A percentile compares a stretch with the other conserved stretches of the same genome.
These are phyloP conservation scores for Apiotrichum mycotoxinovorans DNA, from an alignment of 1,284 basidiomycete species.

Conservation along the genomic window DNA sequence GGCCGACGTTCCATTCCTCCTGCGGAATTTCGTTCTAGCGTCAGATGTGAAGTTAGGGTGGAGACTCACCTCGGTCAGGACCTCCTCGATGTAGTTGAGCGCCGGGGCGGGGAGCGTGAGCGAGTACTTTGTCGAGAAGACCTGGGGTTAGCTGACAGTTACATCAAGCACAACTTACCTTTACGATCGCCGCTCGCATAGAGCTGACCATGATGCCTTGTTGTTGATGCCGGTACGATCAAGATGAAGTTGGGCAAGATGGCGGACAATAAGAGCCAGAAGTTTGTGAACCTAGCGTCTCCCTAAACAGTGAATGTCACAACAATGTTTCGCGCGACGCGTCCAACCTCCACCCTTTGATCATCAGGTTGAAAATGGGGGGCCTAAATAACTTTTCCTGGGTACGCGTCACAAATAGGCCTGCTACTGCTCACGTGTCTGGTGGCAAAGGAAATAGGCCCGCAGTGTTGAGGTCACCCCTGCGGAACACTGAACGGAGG, in stretches of 20 bases:
- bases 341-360: not conserved
- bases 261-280: too few species aligned
- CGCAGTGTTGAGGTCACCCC: too few species aligned
- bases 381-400: too few species aligned
- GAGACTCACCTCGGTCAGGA: slow-evolving; percentile 40
- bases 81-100: slow-evolving; percentile 47
- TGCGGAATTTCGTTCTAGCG: slow-evolving; percentile 63
- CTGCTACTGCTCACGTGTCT: too few species aligned
- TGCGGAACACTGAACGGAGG: too few species aligned
- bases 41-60: not conserved
- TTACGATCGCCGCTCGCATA: slow-evolving; percentile 48
- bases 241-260: not conserved
- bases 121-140: slow-evolving; percentile 52
- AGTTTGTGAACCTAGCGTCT: not conserved
- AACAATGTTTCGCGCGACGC: not conserved
- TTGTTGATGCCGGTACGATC: not conserved
- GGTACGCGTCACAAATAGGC: too few species aligned
- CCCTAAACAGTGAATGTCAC: not conserved
- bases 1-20: slow-evolving; percentile 55
- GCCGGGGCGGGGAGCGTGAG: slow-evolving; percentile 48
- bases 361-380: too few species aligned
- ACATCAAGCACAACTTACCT: slow-evolving; percentile 28
- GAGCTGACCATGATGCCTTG: slow-evolving; percentile 39
- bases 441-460: slow-evolving; percentile 1
- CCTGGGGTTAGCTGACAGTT: slow-evolving; percentile 30